phyloP scores from a whole-genome alignment of 192 early-diverging fungal genomes.

The Linnemannia schmuckeri region DNA sequence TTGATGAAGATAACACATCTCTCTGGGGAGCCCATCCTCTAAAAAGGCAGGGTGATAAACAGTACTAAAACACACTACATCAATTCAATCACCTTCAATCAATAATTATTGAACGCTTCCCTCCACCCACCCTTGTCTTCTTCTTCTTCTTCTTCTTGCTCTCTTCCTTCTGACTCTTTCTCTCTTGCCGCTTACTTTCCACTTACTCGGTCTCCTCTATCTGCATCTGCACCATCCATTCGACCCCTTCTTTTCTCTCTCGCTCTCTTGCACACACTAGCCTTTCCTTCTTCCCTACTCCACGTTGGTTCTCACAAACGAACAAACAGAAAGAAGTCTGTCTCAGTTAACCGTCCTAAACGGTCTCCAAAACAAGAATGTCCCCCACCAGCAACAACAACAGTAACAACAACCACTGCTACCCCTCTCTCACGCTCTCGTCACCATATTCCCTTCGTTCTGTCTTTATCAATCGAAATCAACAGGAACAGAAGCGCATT shows the following conservation, averaged over 20 bases:
- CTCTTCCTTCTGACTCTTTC: background rate
- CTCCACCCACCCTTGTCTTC: background rate
- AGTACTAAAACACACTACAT: background rate
- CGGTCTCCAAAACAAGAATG: background rate
- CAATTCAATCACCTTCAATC: background rate
- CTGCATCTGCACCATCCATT: no score
- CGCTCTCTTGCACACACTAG: background rate
- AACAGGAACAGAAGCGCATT: background rate
- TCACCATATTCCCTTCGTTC: background rate
- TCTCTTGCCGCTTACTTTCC: background rate
- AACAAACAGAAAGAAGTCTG: background rate
- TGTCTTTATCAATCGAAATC: background rate
- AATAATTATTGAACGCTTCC: no score
- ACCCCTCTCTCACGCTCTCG: background rate
- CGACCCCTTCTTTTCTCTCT: background rate
- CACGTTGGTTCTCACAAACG: background rate
- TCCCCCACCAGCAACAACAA: background rate
- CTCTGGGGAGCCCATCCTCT: background rate
- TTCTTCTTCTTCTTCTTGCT: background rate
- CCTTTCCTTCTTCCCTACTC: background rate
- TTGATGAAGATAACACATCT: constrained; percentile 41
- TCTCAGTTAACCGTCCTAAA: background rate
- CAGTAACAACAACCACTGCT: background rate
- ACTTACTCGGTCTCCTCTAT: background rate
- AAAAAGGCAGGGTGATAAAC: background rate